These are phyloP conservation scores for Oleoguttula mirabilis DNA, from an alignment of 495 filamentous ascomycete genomes.

Conservation along the genomic window DNA sequence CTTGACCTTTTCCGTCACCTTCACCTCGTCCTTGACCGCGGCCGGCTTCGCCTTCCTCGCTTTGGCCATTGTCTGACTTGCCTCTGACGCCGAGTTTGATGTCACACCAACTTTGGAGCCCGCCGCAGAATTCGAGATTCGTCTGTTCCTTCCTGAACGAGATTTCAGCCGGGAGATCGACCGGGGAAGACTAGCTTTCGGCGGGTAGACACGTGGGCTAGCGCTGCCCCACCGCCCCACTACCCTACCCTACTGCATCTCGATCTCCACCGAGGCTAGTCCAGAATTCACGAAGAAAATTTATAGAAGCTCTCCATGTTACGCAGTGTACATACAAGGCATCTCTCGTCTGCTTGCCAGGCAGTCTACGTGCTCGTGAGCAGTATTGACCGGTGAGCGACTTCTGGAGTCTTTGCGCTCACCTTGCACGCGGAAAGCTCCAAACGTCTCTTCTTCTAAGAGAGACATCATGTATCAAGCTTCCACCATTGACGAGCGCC, in stretches of 20 bases:
- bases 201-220: neutral
- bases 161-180: no score
- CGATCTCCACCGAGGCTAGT: neutral
- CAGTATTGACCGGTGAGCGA: conserved; percentile 22
- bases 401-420: conserved; percentile 35
- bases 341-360: neutral
- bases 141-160: no score
- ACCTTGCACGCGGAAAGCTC: conserved; percentile 25
- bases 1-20: neutral
- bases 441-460: conserved; percentile 4
- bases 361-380: neutral
- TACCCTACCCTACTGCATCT: neutral
- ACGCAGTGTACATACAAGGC: neutral
- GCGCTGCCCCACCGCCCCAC: neutral
- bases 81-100: neutral
- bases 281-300: neutral
- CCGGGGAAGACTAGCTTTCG: no score
- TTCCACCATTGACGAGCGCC: conserved; percentile 3
- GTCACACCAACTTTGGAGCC: neutral
- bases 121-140: neutral
- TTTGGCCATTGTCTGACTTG: neutral
- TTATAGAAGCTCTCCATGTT: no score
- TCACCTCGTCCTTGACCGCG: neutral
- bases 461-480: conserved; percentile 11
- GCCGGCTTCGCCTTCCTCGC: neutral